A percentile compares a stretch with the other conserved stretches of the same genome.
phyloP scores from a whole-genome alignment of 495 filamentous ascomycete species.

The Annulohypoxylon nitens region DNA sequence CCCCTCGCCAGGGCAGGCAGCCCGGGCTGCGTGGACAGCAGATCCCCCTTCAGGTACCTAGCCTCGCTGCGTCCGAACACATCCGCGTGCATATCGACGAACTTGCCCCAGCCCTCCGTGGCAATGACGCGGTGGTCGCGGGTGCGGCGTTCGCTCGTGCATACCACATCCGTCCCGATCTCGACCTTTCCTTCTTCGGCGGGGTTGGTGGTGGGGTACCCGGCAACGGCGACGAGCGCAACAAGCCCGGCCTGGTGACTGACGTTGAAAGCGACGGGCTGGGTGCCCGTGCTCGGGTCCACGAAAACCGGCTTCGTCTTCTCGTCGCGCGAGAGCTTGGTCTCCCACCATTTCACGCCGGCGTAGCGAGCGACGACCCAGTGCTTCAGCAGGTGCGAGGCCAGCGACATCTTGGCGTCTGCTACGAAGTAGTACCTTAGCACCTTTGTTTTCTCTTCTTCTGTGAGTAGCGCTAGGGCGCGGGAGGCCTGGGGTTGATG shows the following conservation, averaged over 20 bases:
- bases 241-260: conserved; percentile 88
- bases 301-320: conserved; percentile 73
- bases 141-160: conserved; percentile 74
- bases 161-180: conserved; percentile 80
- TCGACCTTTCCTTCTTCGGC: conserved; percentile 43
- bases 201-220: conserved; percentile 38
- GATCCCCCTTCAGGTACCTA: conserved; percentile 54
- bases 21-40: conserved; percentile 43
- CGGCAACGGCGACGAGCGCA: conserved; percentile 60
- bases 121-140: conserved; percentile 64
- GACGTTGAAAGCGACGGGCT: conserved; percentile 83
- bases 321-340: conserved; percentile 69
- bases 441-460: conserved; percentile 63
- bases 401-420: conserved; percentile 78
- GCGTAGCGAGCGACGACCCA: conserved; percentile 74
- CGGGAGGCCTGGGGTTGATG: conserved; percentile 60
- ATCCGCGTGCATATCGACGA: conserved; percentile 82
- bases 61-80: conserved; percentile 71
- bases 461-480: conserved; percentile 68
- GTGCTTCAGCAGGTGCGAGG: conserved; percentile 84
- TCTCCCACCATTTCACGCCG: conserved; percentile 73
- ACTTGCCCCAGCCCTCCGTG: conserved; percentile 69
- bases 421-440: conserved; percentile 70
- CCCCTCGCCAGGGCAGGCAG: conserved; percentile 33
- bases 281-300: conserved; percentile 44